phyloP scores from a whole-genome alignment of 805 yeast species.

The Metschnikowia kunwiensis region DNA sequence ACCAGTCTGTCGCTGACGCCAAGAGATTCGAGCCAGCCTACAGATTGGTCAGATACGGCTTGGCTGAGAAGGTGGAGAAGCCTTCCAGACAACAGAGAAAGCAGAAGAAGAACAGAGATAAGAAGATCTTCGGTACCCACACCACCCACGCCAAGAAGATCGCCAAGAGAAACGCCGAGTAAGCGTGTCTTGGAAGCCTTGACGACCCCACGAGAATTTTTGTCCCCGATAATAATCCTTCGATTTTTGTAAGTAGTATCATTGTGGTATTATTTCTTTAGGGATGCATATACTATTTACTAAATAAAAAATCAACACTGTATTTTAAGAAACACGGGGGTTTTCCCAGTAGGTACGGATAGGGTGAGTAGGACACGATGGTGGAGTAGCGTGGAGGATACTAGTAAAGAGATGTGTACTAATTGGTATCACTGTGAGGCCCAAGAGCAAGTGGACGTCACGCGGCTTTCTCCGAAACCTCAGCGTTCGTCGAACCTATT shows the following conservation, averaged over 20 bases:
- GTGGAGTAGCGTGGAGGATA: too few species aligned
- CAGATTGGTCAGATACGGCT: conserved; percentile 99
- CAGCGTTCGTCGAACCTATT: too few species aligned
- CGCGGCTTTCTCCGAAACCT: too few species aligned
- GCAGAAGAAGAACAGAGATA: conserved; percentile 99
- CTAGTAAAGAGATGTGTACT: too few species aligned
- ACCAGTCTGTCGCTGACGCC: conserved; percentile 97
- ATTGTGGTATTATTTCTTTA: conserved; percentile 20
- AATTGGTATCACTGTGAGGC: too few species aligned
- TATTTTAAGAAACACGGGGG: conserved; percentile 6
- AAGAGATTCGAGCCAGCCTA: conserved; percentile 98
- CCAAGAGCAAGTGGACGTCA: neutral
- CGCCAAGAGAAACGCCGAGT: conserved; percentile 88
- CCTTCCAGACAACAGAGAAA: conserved; percentile 99
- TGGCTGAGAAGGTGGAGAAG: conserved; percentile 94
- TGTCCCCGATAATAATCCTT: conserved; percentile 18
- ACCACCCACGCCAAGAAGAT: conserved; percentile 88
- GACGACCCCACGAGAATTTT: conserved; percentile 19
- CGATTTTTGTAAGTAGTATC: conserved; percentile 19
- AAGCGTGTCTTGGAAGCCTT: conserved; percentile 28
- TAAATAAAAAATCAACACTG: conserved; percentile 21
- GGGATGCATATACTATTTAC: conserved; percentile 24
- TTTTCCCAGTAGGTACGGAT: neutral
- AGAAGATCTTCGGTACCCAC: conserved; percentile 99
- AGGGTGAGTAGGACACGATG: too few species aligned